Evolutionary conservation across 305 asterid species (phyloP).

Genomic region (Plantago lanceolata): DNA sequence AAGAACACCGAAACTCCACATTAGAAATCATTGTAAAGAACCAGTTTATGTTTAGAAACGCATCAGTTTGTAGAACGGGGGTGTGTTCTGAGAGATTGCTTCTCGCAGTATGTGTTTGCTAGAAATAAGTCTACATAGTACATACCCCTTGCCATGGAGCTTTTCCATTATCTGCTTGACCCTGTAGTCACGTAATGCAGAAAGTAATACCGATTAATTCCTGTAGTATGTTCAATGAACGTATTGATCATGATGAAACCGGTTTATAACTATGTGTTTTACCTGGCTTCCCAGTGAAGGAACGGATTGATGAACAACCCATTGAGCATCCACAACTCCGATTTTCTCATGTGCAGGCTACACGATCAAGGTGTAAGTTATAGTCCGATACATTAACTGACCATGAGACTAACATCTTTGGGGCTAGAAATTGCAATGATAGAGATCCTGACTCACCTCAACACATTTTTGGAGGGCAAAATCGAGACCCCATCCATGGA

Average conservation of each 20-base stretch:
- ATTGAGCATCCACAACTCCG: constrained; percentile 60
- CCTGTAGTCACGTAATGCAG: constrained; percentile 24
- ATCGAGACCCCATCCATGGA: constrained; percentile 70
- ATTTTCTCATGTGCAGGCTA: constrained; percentile 62
- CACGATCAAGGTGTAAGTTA: not conserved
- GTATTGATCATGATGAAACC: too few relatives aligned
- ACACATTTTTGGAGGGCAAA: constrained; percentile 52
- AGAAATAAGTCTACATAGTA: not conserved
- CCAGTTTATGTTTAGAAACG: not conserved
- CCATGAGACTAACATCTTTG: not conserved
- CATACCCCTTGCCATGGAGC: constrained; percentile 58
- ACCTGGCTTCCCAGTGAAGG: constrained; percentile 59
- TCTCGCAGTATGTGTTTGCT: not conserved
- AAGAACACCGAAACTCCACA: not conserved
- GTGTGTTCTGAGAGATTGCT: not conserved
- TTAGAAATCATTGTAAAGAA: not conserved
- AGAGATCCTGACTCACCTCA: constrained; percentile 31
- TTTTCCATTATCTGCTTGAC: constrained; percentile 36
- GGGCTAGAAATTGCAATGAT: not conserved
- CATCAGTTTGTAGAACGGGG: not conserved
- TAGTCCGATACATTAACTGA: not conserved
- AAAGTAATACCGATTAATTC: not conserved
- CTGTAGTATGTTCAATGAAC: not conserved
- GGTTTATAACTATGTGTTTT: not conserved
- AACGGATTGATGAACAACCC: constrained; percentile 49